Evolutionary conservation across 2,329 filamentous ascomycete species (phyloP).

Genomic region (Xylaria sp.): DNA sequence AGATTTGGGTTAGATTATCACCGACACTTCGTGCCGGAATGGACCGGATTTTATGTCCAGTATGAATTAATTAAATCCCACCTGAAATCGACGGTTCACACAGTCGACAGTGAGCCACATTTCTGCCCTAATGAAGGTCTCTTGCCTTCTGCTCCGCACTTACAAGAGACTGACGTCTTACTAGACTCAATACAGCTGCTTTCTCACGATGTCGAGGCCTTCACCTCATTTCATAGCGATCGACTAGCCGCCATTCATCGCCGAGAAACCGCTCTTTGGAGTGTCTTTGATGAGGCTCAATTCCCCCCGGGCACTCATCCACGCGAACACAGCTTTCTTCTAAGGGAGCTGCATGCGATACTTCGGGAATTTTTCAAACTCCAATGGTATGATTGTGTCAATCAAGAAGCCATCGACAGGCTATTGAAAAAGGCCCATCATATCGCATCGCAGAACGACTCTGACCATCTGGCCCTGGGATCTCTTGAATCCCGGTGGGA

Average conservation of each 20-base stretch:
- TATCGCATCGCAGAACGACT: background rate
- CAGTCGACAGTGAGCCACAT: background rate
- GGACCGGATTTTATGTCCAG: conserved; percentile 8
- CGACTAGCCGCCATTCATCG: background rate
- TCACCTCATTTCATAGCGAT: background rate
- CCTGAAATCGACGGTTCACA: background rate
- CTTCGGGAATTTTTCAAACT: background rate
- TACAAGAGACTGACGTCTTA: background rate
- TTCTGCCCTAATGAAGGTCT: background rate
- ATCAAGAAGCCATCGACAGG: conserved; percentile 5
- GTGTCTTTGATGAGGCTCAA: background rate
- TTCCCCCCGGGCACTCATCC: background rate
- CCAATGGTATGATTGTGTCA: conserved; percentile 3
- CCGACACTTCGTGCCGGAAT: conserved; percentile 8
- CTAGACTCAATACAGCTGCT: background rate
- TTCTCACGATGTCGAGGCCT: background rate
- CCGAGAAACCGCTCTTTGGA: background rate
- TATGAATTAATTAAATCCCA: conserved; percentile 12
- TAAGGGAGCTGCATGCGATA: background rate
- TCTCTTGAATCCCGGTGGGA: background rate
- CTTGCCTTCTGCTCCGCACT: background rate
- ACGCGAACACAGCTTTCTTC: background rate
- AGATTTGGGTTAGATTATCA: conserved; percentile 12
- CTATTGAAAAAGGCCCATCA: background rate
- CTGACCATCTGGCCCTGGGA: background rate